phyloP scores from a whole-genome alignment of 768 basidiomycete genomes.

The Cantharellus anzutake region DNA sequence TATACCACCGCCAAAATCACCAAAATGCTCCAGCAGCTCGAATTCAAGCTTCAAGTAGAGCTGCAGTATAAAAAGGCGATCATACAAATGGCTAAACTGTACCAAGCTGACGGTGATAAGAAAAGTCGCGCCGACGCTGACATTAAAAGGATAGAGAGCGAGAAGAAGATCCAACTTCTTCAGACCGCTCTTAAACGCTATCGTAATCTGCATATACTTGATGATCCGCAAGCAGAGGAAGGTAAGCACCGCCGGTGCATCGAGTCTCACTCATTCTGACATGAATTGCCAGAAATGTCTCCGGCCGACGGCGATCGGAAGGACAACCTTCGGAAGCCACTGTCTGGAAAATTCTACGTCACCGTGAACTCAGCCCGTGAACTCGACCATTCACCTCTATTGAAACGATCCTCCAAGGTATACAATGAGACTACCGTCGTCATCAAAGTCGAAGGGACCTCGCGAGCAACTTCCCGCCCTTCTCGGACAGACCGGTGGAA shows the following conservation, averaged over 20 bases:
- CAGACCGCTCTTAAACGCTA: constrained; percentile 87
- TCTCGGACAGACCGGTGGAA: constrained; percentile 94
- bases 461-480: constrained; percentile 79
- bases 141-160: constrained; percentile 83
- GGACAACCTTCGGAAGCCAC: constrained; percentile 85
- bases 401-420: constrained; percentile 56
- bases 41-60: constrained; percentile 98
- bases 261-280: constrained; percentile 19
- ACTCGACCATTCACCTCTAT: constrained; percentile 80
- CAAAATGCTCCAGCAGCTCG: constrained; percentile 93
- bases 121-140: constrained; percentile 86
- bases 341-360: constrained; percentile 82
- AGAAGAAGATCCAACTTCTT: constrained; percentile 88
- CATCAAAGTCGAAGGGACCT: constrained; percentile 91
- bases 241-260: constrained; percentile 22
- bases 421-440: constrained; percentile 74
- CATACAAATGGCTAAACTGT: constrained; percentile 96
- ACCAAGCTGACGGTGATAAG: constrained; percentile 94
- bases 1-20: constrained; percentile 93
- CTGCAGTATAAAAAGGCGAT: constrained; percentile 96
- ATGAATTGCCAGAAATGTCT: not conserved
- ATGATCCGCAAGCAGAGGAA: constrained; percentile 57
- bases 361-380: constrained; percentile 82
- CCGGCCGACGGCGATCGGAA: constrained; percentile 58
- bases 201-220: constrained; percentile 86